These are phyloP conservation scores for Populus hybrid DNA, from an alignment of 441 rosid species.

Conservation along the genomic window DNA sequence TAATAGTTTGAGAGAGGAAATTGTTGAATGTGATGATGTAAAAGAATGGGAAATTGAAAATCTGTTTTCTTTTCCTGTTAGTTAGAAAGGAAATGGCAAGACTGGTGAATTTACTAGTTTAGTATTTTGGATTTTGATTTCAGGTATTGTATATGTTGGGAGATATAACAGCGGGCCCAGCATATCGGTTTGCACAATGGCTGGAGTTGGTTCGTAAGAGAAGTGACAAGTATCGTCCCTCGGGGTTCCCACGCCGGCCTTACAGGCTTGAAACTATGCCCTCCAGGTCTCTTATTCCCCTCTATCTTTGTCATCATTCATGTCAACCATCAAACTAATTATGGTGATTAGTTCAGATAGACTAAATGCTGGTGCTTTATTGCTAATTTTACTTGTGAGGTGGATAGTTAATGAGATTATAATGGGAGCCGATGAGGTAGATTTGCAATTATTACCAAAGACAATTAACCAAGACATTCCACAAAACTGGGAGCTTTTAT, in stretches of 20 bases:
- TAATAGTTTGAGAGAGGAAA: background rate
- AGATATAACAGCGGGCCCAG: constrained; percentile 87
- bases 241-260: constrained; percentile 89
- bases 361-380: background rate
- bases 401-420: background rate
- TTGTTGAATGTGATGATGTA: background rate
- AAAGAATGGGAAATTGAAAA: background rate
- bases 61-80: background rate
- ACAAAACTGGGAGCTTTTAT: background rate
- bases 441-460: background rate
- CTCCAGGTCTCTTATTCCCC: constrained; percentile 30
- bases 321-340: background rate
- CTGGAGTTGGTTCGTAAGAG: constrained; percentile 97
- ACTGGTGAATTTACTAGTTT: background rate
- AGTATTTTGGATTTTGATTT: constrained; percentile 10
- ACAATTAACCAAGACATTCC: background rate
- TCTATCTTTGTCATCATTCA: background rate
- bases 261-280: constrained; percentile 51
- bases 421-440: background rate
- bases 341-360: background rate
- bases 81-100: background rate
- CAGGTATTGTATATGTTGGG: constrained; percentile 99
- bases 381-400: background rate
- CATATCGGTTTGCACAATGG: constrained; percentile 91
- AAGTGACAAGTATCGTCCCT: constrained; percentile 63